Evolutionary conservation across 495 filamentous ascomycete genomes (phyloP).

Genomic region (Talaromyces adpressus): DNA sequence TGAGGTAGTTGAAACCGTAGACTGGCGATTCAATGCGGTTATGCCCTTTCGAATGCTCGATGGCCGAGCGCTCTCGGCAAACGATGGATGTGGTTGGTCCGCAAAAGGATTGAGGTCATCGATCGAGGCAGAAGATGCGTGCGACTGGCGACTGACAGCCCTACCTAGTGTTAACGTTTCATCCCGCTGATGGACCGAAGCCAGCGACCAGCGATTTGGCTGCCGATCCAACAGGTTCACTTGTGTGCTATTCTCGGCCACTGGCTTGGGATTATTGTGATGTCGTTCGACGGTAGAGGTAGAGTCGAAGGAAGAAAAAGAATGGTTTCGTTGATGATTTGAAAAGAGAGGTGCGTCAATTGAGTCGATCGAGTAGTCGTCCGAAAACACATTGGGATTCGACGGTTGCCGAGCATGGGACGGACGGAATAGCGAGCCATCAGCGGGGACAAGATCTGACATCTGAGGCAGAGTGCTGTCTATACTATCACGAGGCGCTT

Average conservation of each 20-base stretch:
- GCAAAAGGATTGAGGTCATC: conserved; percentile 34
- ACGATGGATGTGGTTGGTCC: conserved; percentile 33
- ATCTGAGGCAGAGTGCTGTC: conserved; percentile 34
- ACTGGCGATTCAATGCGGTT: conserved; percentile 13
- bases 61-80: conserved; percentile 28
- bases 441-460: conserved; percentile 24
- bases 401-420: conserved; percentile 23
- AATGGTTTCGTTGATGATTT: conserved; percentile 22
- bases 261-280: not conserved
- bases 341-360: conserved; percentile 1
- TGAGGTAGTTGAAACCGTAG: conserved; percentile 16
- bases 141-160: not conserved
- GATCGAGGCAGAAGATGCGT: not conserved
- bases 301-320: conserved; percentile 28
- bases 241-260: conserved; percentile 1
- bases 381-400: conserved; percentile 47
- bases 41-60: conserved; percentile 22
- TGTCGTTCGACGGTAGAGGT: conserved; percentile 7
- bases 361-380: conserved; percentile 43
- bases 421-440: conserved; percentile 28
- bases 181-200: not conserved
- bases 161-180: not conserved
- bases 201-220: not conserved
- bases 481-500: conserved; percentile 31
- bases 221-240: conserved; percentile 3